A percentile compares a stretch with the other conserved stretches of the same genome.
Conservation (phyloP, 2,329 filamentous ascomycete genomes). For the Xylaria sp. region DNA sequence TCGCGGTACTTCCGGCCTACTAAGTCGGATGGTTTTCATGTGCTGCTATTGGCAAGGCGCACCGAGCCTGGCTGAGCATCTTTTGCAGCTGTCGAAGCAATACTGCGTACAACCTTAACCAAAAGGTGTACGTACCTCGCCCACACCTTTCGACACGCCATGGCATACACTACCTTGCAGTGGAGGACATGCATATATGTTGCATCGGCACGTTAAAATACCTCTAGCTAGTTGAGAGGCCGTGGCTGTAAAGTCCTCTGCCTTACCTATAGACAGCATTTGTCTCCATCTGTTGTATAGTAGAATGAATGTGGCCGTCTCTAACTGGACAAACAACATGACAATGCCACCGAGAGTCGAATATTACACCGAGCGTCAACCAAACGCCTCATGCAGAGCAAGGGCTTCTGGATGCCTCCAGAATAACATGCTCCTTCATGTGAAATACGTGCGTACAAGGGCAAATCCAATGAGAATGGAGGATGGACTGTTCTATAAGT, state of each 20-base stretch:
- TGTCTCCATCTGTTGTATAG: background rate
- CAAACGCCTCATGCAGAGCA: constrained; percentile 6
- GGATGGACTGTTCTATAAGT: constrained; percentile 3
- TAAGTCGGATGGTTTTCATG: background rate
- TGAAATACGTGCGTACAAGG: constrained; percentile 5
- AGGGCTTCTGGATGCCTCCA: background rate
- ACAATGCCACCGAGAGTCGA: background rate
- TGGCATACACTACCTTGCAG: background rate
- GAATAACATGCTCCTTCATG: background rate
- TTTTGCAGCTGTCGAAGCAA: constrained; percentile 5
- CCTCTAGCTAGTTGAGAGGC: background rate
- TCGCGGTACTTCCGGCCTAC: constrained; percentile 20
- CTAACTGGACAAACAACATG: background rate
- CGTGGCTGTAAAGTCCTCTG: background rate
- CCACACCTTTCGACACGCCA: background rate
- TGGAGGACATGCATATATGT: background rate
- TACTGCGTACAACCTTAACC: background rate
- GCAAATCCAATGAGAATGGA: background rate
- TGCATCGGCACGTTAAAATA: constrained; percentile 2
- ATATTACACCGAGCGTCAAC: background rate
- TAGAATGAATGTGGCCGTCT: background rate
- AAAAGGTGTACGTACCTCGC: background rate
- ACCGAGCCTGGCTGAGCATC: constrained; percentile 3
- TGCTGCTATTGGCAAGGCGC: constrained; percentile 23
- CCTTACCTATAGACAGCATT: background rate